Base-by-base conservation (phyloP, 2,329 filamentous ascomycete genomes). In the Trichoderma brevicompactum region DNA sequence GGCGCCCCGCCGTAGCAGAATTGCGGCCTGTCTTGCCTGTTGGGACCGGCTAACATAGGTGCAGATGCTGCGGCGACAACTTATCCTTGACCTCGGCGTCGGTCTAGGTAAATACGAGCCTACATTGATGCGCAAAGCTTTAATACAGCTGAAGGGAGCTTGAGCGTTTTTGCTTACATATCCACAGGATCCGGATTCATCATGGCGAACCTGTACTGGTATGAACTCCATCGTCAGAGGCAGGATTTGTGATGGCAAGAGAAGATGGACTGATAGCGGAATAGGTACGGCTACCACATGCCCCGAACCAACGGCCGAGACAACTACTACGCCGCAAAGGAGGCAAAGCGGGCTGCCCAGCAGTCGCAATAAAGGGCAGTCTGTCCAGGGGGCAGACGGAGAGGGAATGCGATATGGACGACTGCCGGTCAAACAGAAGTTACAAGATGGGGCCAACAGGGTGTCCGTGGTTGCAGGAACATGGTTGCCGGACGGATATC, bases 201-300 rank as follows among this genome's bases (percentile, higher is more conserved):
- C 69, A 82, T 86, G 77, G 84, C 81, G 75, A 85, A 81, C 75
- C 74, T 76, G 69, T 87, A 82, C 80, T 87, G 85, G 85, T 87
- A 85, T 71, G 83, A 40, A 41, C 58, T 44, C 54, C 28, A 41
- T 10, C 3, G 3, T 38, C n/a, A 17, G 28, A n/a, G 38, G 43
- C 32, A 34, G 13, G 8, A 53, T 36, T 23, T 41, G 34, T 13
- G n/a, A 32, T 23, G 28, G 38, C 19, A 7, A 56, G 36, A 41
- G 10, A 41, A 41, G 5, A 53, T n/a, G 28, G 19, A 28, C 44
- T 62, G 23, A 65, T 36, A 12, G 19, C 5, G 23, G 50, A 13
- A 69, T 69, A 87, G 85, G 85, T 85, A 87, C 81, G 85, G 85
- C 76, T 88, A 75, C 80, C 85, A 88, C 79, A 78, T 87, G 73